Base-by-base conservation (phyloP, 1,284 basidiomycete species). In the Meira nashicola region DNA sequence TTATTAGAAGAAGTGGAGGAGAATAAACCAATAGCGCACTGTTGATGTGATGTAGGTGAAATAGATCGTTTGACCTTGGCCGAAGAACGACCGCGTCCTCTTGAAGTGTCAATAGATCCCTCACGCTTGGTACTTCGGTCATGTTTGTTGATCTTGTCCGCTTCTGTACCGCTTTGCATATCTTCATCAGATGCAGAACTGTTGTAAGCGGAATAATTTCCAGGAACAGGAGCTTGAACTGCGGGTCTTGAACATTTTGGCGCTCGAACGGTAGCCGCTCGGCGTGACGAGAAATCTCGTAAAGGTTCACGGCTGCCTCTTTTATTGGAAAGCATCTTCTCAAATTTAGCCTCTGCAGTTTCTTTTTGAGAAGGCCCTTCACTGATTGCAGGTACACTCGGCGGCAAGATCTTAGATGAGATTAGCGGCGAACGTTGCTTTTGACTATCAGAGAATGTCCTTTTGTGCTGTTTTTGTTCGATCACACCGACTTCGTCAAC, bases 11-110 rank as follows among this genome's bases (percentile, higher is more conserved):
- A 21, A 40, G n/a, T 28, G 17, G 14, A 50, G n/a, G 63, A 59
- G 8, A 70, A 73, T 12, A 73, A 53, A 4, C 71, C 71, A 4
- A 73, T 61, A 12, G 71, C 71, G 28, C 65, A 67, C 37, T 73
- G 46, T 7, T 48, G 70, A 7, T 17, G 38, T 6, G 64, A 62
- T 15, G 55, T 11, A 54, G 40, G 39, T 6, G 55, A 49, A n/a
- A 14, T 21, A 33, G 44, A 49, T 17, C 55, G 55, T 17, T 33
- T n/a, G 7, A 6, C 11, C 33, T n/a, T 51, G 3, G 28, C 28
- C 28, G 28, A 33, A 3, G 28, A 3, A 3, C 28, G 28, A 33
- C 28, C 28, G 28, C 28, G 28, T 23, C 48, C 17, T 28, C 17
- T 15, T 14, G 48, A 33, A 33, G 3, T 8, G 28, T 33, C 28